Evolutionary conservation across 352 stramenopile species (phyloP).

Genomic region (Aphanomyces stellatus): DNA sequence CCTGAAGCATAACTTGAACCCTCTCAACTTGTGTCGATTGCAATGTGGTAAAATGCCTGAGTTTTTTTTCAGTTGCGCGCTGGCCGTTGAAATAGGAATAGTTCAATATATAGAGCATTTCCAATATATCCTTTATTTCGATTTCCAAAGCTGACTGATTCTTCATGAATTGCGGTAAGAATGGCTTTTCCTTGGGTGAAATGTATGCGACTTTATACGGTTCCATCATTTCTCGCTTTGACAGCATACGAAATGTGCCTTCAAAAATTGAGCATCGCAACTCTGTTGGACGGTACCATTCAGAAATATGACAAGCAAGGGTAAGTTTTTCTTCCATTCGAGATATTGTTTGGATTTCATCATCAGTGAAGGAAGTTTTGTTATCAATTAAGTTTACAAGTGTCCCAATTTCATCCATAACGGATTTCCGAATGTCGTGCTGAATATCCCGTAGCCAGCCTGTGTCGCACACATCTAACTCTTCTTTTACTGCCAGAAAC

Average conservation of each 20-base stretch:
- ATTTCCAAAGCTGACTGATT: slow-evolving; percentile 3
- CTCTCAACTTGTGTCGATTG: neutral
- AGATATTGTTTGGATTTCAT: neutral
- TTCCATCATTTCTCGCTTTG: slow-evolving; percentile 4
- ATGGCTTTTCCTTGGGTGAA: slow-evolving; percentile 16
- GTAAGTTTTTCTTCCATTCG: slow-evolving; percentile 8
- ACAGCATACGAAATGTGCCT: slow-evolving; percentile 2
- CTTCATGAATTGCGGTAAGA: slow-evolving; percentile 12
- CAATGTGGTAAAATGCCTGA: slow-evolving; percentile 1
- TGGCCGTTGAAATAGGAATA: slow-evolving; percentile 4
- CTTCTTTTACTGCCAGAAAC: slow-evolving; percentile 5
- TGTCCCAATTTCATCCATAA: slow-evolving; percentile 1
- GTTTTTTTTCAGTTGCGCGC: neutral
- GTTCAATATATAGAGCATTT: slow-evolving; percentile 14
- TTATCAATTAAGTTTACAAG: slow-evolving; percentile 6
- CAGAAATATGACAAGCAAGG: slow-evolving; percentile 1
- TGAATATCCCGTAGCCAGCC: slow-evolving; percentile 12
- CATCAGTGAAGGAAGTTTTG: neutral
- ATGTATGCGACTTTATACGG: neutral
- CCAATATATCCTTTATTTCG: slow-evolving; percentile 10
- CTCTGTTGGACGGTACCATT: neutral
- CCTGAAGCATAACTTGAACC: slow-evolving; percentile 1
- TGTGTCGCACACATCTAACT: neutral
- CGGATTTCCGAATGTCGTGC: slow-evolving; percentile 10
- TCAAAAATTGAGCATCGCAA: slow-evolving; percentile 9